Evolutionary conservation across 2,329 filamentous ascomycete genomes (phyloP).

Genomic region (Verticillium longisporum): DNA sequence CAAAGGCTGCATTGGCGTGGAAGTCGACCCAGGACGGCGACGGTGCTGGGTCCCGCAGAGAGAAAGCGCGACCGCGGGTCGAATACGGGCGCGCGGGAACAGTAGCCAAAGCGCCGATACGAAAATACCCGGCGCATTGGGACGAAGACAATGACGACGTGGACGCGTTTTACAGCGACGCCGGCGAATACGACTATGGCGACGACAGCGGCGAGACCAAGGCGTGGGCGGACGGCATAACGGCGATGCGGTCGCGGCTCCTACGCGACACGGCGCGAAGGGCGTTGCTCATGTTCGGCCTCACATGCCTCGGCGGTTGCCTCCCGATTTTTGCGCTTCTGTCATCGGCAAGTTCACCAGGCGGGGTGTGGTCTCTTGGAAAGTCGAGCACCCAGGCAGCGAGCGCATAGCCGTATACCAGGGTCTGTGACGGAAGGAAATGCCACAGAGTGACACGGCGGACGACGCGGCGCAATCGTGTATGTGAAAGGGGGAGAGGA

Average conservation of each 20-base stretch:
- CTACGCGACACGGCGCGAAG: conserved; percentile 18
- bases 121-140: conserved; percentile 10
- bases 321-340: conserved; percentile 5
- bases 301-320: conserved; percentile 18
- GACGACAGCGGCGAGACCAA: neutral
- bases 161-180: neutral
- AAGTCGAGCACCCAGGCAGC: neutral
- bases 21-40: conserved; percentile 12
- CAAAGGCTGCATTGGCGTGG: conserved; percentile 35
- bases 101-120: neutral
- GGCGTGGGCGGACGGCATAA: conserved; percentile 4
- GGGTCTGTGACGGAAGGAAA: neutral
- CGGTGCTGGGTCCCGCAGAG: neutral
- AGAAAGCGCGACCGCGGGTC: neutral
- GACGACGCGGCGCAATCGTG: neutral
- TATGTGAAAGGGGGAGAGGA: neutral
- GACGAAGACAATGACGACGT: conserved; percentile 9
- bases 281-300: conserved; percentile 21
- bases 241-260: conserved; percentile 8
- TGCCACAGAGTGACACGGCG: neutral
- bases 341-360: neutral
- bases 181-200: conserved; percentile 9
- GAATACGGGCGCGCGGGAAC: neutral
- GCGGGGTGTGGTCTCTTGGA: neutral
- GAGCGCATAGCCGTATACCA: neutral